These are phyloP conservation scores for Aspergillus floridensis DNA, from an alignment of 2,329 filamentous ascomycete species.

Conservation along the genomic window DNA sequence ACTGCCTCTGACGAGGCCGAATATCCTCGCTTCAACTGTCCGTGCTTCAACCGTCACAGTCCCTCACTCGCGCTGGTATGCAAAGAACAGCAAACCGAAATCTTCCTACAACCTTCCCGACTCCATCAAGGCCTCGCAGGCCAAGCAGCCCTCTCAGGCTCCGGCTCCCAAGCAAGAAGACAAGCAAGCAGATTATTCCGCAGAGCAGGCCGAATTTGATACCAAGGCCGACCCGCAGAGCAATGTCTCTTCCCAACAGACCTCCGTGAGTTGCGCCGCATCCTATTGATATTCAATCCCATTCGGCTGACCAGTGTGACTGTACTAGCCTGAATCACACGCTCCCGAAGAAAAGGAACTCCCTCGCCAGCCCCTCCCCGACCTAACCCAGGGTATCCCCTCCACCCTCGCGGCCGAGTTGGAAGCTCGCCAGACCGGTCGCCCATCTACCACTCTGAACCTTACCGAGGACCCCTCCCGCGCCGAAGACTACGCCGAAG, in stretches of 20 bases:
- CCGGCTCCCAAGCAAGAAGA: conserved; percentile 25
- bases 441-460: conserved; percentile 44
- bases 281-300: not conserved
- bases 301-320: not conserved
- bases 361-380: conserved; percentile 62
- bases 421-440: conserved; percentile 43
- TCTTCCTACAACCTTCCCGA: conserved; percentile 36
- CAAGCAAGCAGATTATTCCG: conserved; percentile 28
- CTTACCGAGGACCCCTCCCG: conserved; percentile 52
- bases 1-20: conserved; percentile 45
- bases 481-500: conserved; percentile 43
- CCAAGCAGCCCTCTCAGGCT: conserved; percentile 25
- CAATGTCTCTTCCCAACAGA: conserved; percentile 26
- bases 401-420: conserved; percentile 83
- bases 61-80: conserved; percentile 40
- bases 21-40: conserved; percentile 35
- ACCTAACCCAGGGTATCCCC: conserved; percentile 90
- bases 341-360: conserved; percentile 48
- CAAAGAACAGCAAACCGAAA: conserved; percentile 36
- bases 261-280: conserved; percentile 25
- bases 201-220: conserved; percentile 41
- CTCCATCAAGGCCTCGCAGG: conserved; percentile 28
- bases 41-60: conserved; percentile 34
- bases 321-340: conserved; percentile 26
- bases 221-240: conserved; percentile 32